These are phyloP conservation scores for Crucihimalaya himalaica DNA, from an alignment of 345 rosid species.

Conservation along the genomic window DNA sequence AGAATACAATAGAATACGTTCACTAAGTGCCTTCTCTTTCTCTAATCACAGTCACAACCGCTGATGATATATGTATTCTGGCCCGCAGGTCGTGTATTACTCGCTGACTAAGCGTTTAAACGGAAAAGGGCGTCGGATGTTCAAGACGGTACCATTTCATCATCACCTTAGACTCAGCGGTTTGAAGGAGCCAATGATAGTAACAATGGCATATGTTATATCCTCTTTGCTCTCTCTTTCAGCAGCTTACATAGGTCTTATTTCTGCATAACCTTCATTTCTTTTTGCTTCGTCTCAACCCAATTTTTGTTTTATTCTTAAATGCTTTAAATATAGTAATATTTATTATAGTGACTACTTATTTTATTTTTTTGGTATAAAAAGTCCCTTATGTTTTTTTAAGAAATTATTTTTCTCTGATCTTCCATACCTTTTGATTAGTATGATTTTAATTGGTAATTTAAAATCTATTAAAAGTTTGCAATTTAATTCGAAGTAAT, in stretches of 20 bases:
- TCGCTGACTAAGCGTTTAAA: conserved; percentile 28
- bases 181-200: conserved; percentile 34
- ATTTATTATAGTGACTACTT: not conserved
- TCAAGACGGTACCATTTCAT: conserved; percentile 41
- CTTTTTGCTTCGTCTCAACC: not conserved
- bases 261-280: conserved; percentile 29
- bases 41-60: not conserved
- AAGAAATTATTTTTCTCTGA: not conserved
- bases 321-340: not conserved
- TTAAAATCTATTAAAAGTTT: no score
- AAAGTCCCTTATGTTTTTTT: no score
- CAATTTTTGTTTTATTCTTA: conserved; percentile 15
- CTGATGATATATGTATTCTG: conserved; percentile 1
- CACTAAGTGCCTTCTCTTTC: not conserved
- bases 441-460: no score
- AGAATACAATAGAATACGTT: not conserved
- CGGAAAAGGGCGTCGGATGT: conserved; percentile 35
- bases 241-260: conserved; percentile 43
- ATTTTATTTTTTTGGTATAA: not conserved
- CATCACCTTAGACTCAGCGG: conserved; percentile 39
- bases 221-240: conserved; percentile 40
- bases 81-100: conserved; percentile 33
- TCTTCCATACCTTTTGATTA: not conserved
- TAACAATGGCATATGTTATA: conserved; percentile 38
- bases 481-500: no score